A percentile compares a stretch with the other conserved stretches of the same genome.
These are phyloP conservation scores for Thielaviopsis ethacetica DNA, from an alignment of 2,329 filamentous ascomycete species.

Conservation along the genomic window DNA sequence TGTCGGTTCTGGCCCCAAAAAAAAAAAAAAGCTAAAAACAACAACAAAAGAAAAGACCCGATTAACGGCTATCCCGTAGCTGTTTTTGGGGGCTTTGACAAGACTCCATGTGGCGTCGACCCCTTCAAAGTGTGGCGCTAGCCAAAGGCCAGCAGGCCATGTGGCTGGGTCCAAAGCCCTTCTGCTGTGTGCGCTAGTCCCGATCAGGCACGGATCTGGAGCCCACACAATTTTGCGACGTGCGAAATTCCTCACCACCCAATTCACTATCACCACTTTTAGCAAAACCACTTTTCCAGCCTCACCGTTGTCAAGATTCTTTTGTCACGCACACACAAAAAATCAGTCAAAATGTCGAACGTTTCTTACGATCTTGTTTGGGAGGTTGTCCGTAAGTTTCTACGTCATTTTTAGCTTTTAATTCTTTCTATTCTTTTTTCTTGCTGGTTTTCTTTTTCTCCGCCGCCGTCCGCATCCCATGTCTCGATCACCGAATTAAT, in stretches of 20 bases:
- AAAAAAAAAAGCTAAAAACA: neutral
- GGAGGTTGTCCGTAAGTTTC: constrained; percentile 81
- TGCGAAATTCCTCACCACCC: constrained; percentile 10
- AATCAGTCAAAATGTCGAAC: constrained; percentile 45
- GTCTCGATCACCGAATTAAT: neutral
- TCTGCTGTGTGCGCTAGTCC: constrained; percentile 11
- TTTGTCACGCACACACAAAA: constrained; percentile 11
- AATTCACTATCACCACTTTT: constrained; percentile 10
- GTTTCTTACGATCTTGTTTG: constrained; percentile 85
- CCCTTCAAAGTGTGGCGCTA: neutral
- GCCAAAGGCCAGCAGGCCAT: neutral
- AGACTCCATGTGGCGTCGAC: neutral
- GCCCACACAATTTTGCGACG: constrained; percentile 11
- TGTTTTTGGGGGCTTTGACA: neutral
- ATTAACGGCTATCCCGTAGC: neutral
- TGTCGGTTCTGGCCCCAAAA: neutral
- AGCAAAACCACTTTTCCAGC: constrained; percentile 3
- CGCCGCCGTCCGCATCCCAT: neutral
- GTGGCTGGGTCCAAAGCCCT: constrained; percentile 10
- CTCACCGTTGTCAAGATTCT: constrained; percentile 7
- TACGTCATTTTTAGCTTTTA: constrained; percentile 53
- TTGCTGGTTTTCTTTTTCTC: neutral
- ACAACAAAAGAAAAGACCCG: neutral
- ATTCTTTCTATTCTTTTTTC: neutral
- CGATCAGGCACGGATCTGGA: constrained; percentile 6